phyloP scores from a whole-genome alignment of 352 stramenopile species.

The Pythium coloratum region DNA sequence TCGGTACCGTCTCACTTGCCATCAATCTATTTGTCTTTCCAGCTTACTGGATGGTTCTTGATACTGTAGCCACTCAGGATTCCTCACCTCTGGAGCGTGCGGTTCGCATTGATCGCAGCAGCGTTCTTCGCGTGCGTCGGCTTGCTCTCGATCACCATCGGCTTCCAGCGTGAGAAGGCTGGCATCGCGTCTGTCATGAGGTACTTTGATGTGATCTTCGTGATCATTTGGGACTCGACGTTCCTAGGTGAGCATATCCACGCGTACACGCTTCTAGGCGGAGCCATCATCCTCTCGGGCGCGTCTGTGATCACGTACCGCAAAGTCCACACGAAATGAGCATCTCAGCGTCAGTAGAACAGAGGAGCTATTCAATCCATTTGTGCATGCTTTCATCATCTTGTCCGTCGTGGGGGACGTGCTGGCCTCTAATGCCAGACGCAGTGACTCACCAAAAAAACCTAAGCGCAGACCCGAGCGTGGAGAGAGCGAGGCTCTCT shows the following conservation, averaged over 20 bases:
- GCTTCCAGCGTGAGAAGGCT: slow-evolving; percentile 58
- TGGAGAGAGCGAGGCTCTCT: slow-evolving; percentile 4
- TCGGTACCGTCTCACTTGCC: slow-evolving; percentile 18
- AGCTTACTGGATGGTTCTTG: neutral
- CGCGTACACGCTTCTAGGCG: slow-evolving; percentile 59
- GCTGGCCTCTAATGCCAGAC: neutral
- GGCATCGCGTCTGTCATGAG: slow-evolving; percentile 65
- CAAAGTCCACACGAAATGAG: slow-evolving; percentile 10
- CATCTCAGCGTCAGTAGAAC: neutral
- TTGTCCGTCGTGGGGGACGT: neutral
- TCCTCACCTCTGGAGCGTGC: slow-evolving; percentile 25
- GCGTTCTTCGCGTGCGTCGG: slow-evolving; percentile 48
- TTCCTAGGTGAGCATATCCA: slow-evolving; percentile 55
- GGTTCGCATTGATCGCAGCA: slow-evolving; percentile 40
- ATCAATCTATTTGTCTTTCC: neutral
- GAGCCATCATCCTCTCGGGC: slow-evolving; percentile 49
- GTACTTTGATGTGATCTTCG: slow-evolving; percentile 72
- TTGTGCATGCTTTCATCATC: neutral
- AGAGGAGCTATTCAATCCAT: neutral
- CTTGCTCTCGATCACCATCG: slow-evolving; percentile 50
- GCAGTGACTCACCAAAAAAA: slow-evolving; percentile 5
- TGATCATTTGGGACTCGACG: slow-evolving; percentile 48
- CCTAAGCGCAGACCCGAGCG: slow-evolving; percentile 5
- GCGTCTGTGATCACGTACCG: slow-evolving; percentile 43
- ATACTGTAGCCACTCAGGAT: slow-evolving; percentile 22